phyloP scores from a whole-genome alignment of 2,329 filamentous ascomycete genomes.

The Bretziella fagacearum region DNA sequence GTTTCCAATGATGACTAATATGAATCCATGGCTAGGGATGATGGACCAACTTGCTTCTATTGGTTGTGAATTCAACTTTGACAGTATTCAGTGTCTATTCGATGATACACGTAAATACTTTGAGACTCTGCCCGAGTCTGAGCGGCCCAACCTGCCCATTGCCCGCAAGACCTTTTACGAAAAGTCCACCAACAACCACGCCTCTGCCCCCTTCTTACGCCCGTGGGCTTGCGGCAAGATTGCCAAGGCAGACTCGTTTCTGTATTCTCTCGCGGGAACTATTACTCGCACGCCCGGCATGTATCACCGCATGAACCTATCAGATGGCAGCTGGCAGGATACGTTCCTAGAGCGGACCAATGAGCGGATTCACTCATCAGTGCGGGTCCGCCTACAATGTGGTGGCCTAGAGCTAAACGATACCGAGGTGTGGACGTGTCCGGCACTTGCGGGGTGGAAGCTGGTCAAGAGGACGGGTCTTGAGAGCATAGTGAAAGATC shows the following conservation, averaged over 20 bases:
- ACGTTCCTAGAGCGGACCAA: slow-evolving; percentile 34
- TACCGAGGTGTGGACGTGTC: slow-evolving; percentile 28
- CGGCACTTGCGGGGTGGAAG: slow-evolving; percentile 30
- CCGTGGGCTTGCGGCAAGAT: slow-evolving; percentile 33
- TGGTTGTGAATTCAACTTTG: slow-evolving; percentile 32
- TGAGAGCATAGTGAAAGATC: background rate
- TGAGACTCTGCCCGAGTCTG: slow-evolving; percentile 25
- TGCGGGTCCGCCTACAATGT: slow-evolving; percentile 35
- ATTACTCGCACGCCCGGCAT: slow-evolving; percentile 30
- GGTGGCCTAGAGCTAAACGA: slow-evolving; percentile 35
- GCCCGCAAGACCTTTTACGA: slow-evolving; percentile 24
- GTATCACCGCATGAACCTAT: slow-evolving; percentile 29
- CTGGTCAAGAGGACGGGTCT: slow-evolving; percentile 17
- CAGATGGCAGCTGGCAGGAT: slow-evolving; percentile 22
- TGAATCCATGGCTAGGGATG: slow-evolving; percentile 36
- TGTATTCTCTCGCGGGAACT: slow-evolving; percentile 30
- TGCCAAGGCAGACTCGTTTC: slow-evolving; percentile 22
- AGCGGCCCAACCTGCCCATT: slow-evolving; percentile 29
- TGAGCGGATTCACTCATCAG: slow-evolving; percentile 37
- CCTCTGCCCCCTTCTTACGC: slow-evolving; percentile 19
- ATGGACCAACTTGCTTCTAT: slow-evolving; percentile 37
- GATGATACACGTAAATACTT: slow-evolving; percentile 20
- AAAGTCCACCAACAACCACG: background rate
- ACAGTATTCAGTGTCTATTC: slow-evolving; percentile 20
- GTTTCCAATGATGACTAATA: no score